These are phyloP conservation scores for Gillenia trifoliata DNA, from an alignment of 306 rosid genomes.

Conservation along the genomic window DNA sequence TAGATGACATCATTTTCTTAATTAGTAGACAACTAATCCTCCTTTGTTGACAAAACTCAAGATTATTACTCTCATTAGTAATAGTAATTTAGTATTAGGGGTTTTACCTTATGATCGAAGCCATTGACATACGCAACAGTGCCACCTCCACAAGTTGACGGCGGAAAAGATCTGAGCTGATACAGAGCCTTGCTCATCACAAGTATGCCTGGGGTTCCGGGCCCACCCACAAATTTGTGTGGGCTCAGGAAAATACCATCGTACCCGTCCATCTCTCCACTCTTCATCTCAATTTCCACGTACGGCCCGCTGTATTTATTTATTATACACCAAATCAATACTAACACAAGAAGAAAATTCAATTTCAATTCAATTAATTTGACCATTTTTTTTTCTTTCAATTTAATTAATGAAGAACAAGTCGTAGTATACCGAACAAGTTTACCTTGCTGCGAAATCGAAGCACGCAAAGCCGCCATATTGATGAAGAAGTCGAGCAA, in stretches of 20 bases:
- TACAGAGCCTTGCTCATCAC: slow-evolving; percentile 57
- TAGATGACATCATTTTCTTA: no score
- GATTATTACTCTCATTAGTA: accelerated
- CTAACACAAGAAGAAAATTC: background rate
- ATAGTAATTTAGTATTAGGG: no score
- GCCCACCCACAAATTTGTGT: slow-evolving; percentile 83
- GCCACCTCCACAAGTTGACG: slow-evolving; percentile 91
- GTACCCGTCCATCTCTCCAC: slow-evolving; percentile 52
- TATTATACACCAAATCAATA: background rate
- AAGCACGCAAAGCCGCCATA: slow-evolving; percentile 68
- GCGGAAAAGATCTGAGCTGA: slow-evolving; percentile 44
- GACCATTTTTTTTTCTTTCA: no score
- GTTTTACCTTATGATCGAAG: slow-evolving; percentile 59
- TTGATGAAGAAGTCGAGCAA: slow-evolving; percentile 66
- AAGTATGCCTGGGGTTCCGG: slow-evolving; percentile 71
- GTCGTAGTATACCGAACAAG: background rate
- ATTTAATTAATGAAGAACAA: no score
- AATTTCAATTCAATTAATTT: no score
- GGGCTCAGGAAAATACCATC: slow-evolving; percentile 71
- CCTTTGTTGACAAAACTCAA: background rate
- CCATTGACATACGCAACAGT: slow-evolving; percentile 71
- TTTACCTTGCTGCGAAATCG: slow-evolving; percentile 82
- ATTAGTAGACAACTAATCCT: no score
- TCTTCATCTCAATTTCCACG: slow-evolving; percentile 54
- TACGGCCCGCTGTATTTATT: slow-evolving; percentile 64